Base-by-base conservation (phyloP, 2,329 filamentous ascomycete genomes). In the Teratosphaeria epicoccoides region DNA sequence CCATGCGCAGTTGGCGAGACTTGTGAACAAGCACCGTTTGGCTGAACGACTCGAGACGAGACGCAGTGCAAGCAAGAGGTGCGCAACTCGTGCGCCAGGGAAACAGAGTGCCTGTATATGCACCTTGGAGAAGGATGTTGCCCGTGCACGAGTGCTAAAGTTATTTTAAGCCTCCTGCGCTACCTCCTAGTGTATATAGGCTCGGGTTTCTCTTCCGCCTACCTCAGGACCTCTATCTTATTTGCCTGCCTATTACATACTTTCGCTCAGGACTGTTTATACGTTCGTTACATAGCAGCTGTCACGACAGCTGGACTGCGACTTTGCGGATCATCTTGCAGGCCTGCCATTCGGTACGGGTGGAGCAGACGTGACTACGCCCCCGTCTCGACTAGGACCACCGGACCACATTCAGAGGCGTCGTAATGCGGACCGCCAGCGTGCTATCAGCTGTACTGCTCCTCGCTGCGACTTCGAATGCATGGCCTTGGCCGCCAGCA, bases 381-480 rank as follows among this genome's bases (percentile, higher is more conserved):
- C 1, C 33, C 33, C n/a, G 33, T 40, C 33, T 40, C 33, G 17
- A 40, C 33, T 4, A 40, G 33, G n/a, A 40, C 17, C n/a, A 40
- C 33, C 33, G n/a, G 33, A 40, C 10, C 33, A 17, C 33, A 40
- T 6, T 40, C 33, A 20, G 33, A 46, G 43, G 23, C 50, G 52
- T 59, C 59, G 58, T 55, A 43, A 69, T 69, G 67, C 63, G 66
- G 57, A 60, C 66, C 40, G 57, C 63, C 29, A 55, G 60, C 45
- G 45, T 68, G 45, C 53, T 68, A 45, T 58, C 66, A 26, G 55
- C 64, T 40, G 56, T 61, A 46, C 55, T 65, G 49, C 56, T 67
- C 24, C 58, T 67, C 54, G 58, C 65, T 22, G 55, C 65, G 28
- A 55, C 64, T 46, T 61, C 61, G 28, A 57, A 62, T 46, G 64